These are phyloP conservation scores for Globisporangium takayamanum DNA, from an alignment of 352 stramenopile species.

Conservation along the genomic window DNA sequence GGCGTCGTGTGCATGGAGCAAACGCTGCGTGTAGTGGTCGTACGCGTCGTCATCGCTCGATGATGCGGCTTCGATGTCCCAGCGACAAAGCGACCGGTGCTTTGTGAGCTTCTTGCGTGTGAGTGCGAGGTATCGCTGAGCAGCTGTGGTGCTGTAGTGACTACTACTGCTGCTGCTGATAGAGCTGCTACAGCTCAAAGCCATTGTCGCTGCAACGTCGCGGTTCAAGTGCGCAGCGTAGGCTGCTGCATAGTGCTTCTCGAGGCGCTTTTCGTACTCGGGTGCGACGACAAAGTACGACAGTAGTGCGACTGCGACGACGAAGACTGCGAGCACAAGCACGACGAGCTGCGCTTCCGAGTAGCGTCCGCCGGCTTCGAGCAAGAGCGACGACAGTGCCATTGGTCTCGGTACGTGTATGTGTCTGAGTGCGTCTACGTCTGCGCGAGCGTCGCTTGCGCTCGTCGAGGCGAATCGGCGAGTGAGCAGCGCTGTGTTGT, in stretches of 20 bases:
- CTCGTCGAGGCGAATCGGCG: neutral
- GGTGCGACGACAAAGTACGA: constrained; percentile 77
- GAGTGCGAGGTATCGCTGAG: constrained; percentile 11
- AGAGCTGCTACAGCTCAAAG: constrained; percentile 15
- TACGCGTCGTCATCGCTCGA: constrained; percentile 37
- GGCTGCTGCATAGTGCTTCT: constrained; percentile 47
- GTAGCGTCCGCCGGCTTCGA: constrained; percentile 23
- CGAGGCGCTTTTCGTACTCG: constrained; percentile 66
- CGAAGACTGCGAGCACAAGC: constrained; percentile 40
- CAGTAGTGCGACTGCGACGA: constrained; percentile 55
- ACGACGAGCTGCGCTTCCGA: constrained; percentile 48
- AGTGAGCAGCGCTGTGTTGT: neutral
- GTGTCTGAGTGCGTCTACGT: neutral
- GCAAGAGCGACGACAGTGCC: constrained; percentile 10
- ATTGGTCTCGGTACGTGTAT: constrained; percentile 1
- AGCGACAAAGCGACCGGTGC: constrained; percentile 30
- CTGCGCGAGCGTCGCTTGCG: neutral
- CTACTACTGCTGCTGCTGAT: constrained; percentile 3
- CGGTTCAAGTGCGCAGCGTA: constrained; percentile 18
- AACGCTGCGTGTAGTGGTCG: constrained; percentile 9
- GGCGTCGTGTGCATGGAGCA: neutral
- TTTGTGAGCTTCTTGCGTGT: constrained; percentile 26
- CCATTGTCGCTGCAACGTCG: neutral
- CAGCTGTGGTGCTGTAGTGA: neutral
- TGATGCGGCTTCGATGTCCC: constrained; percentile 36